A percentile compares a stretch with the other conserved stretches of the same genome.
These are phyloP conservation scores for Clitoria ternatea DNA, from an alignment of 306 rosid species.

Conservation along the genomic window DNA sequence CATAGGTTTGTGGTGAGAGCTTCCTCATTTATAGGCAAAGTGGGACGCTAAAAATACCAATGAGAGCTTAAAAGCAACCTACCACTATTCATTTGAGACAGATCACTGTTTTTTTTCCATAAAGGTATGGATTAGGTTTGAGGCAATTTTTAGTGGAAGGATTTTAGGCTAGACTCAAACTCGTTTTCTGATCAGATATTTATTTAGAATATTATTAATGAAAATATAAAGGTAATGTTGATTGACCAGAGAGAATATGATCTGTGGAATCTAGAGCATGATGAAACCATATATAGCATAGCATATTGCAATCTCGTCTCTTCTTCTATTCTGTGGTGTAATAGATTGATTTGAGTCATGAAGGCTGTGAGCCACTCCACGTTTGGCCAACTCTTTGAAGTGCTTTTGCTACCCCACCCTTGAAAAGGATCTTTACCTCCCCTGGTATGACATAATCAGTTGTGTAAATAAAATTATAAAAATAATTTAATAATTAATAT, in stretches of 20 bases:
- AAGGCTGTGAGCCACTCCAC: slow-evolving; percentile 31
- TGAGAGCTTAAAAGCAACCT: slow-evolving; percentile 28
- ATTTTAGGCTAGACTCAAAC: slow-evolving; percentile 25
- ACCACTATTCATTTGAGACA: slow-evolving; percentile 34
- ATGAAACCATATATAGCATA: slow-evolving; percentile 24
- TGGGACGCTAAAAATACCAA: slow-evolving; percentile 13
- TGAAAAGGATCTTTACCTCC: slow-evolving; percentile 23
- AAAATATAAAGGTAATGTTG: slow-evolving; percentile 40
- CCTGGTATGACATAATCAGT: too few species aligned
- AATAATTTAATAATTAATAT: too few species aligned
- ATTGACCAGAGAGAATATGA: slow-evolving; percentile 32
- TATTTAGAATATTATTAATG: not conserved
- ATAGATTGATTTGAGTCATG: slow-evolving; percentile 21
- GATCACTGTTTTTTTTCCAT: slow-evolving; percentile 20
- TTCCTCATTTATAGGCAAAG: slow-evolving; percentile 58
- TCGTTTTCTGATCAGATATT: slow-evolving; percentile 28
- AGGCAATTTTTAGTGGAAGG: slow-evolving; percentile 44
- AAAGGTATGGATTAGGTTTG: slow-evolving; percentile 43
- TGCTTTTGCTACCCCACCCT: slow-evolving; percentile 68
- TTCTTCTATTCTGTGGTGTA: slow-evolving; percentile 25
- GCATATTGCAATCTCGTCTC: slow-evolving; percentile 13
- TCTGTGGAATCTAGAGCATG: slow-evolving; percentile 41
- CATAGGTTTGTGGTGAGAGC: slow-evolving; percentile 30
- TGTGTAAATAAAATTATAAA: too few species aligned
- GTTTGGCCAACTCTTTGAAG: slow-evolving; percentile 27